Conservation (phyloP, 139 green algal species). For the Chlamydomonas eustigma region DNA sequence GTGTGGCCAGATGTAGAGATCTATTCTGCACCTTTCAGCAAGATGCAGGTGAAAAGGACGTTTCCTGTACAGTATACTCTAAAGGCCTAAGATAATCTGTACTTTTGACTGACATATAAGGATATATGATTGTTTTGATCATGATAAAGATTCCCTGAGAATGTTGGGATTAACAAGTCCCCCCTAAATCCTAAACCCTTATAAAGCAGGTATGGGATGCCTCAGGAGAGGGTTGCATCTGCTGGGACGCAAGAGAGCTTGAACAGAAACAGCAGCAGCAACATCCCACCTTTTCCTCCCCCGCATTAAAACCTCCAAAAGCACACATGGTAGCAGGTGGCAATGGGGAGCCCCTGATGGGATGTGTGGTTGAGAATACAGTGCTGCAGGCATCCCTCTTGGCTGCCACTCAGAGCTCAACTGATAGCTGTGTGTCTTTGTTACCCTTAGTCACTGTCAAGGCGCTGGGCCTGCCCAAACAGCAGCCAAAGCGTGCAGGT, state of each 20-base stretch:
- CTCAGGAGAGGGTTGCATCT: conserved; percentile 39
- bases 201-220: conserved; percentile 51
- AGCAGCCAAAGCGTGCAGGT: conserved; percentile 5
- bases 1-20: conserved; percentile 51
- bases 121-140: too few species aligned
- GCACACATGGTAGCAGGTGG: not conserved
- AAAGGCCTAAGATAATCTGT: too few species aligned
- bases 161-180: too few species aligned
- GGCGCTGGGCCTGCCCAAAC: conserved; percentile 2
- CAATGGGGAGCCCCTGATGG: conserved; percentile 48
- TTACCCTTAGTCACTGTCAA: not conserved
- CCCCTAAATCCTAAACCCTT: too few species aligned
- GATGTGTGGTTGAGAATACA: conserved; percentile 67
- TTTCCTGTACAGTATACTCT: too few species aligned
- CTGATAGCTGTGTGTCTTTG: not conserved
- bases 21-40: conserved; percentile 37
- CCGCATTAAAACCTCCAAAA: not conserved
- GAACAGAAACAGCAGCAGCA: not conserved
- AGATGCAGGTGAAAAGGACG: conserved; percentile 56
- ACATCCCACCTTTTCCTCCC: too few species aligned
- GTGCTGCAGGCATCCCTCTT: conserved; percentile 47
- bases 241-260: conserved; percentile 48
- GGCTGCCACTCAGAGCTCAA: not conserved
- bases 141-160: too few species aligned
- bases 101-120: too few species aligned